These are phyloP conservation scores for Dichomitus squalens DNA, from an alignment of 1,284 basidiomycete genomes.

Conservation along the genomic window DNA sequence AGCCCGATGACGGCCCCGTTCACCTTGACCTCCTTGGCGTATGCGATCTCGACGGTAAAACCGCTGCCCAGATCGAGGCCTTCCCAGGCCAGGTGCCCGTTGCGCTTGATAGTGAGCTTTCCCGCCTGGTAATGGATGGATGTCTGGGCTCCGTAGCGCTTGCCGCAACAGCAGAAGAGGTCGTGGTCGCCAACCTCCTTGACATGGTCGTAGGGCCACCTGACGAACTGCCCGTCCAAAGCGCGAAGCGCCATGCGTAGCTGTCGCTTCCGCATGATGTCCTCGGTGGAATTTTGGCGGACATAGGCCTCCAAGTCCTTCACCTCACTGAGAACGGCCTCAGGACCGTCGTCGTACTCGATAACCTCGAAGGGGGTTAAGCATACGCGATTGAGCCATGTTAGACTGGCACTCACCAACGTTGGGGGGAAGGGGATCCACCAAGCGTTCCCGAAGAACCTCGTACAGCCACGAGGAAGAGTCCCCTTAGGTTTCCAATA, in stretches of 20 bases:
- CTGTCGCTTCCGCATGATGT: conserved; percentile 56
- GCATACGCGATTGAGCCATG: too few species aligned
- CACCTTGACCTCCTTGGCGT: conserved; percentile 52
- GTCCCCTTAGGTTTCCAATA: conserved; percentile 54
- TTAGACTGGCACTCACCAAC: conserved; percentile 43
- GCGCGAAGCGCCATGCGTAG: conserved; percentile 70
- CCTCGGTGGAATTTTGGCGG: conserved; percentile 59
- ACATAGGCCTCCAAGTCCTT: conserved; percentile 65
- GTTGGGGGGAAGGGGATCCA: conserved; percentile 81
- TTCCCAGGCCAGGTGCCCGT: conserved; percentile 58
- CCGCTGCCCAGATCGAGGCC: conserved; percentile 69
- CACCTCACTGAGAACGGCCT: conserved; percentile 50
- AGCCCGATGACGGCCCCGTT: conserved; percentile 66
- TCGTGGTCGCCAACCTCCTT: conserved; percentile 48
- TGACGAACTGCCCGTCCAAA: conserved; percentile 65
- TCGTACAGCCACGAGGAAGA: conserved; percentile 41
- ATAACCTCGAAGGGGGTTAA: conserved; percentile 64
- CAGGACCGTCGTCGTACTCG: conserved; percentile 68
- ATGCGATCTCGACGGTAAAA: conserved; percentile 66
- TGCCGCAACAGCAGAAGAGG: conserved; percentile 44
- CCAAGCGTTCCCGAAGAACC: conserved; percentile 75
- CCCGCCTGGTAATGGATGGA: conserved; percentile 53
- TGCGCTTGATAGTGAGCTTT: conserved; percentile 57
- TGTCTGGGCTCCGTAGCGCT: conserved; percentile 50
- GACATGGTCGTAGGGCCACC: conserved; percentile 67